These are phyloP conservation scores for Dissophora globulifera DNA, from an alignment of 192 early-diverging fungal species.

Conservation along the genomic window DNA sequence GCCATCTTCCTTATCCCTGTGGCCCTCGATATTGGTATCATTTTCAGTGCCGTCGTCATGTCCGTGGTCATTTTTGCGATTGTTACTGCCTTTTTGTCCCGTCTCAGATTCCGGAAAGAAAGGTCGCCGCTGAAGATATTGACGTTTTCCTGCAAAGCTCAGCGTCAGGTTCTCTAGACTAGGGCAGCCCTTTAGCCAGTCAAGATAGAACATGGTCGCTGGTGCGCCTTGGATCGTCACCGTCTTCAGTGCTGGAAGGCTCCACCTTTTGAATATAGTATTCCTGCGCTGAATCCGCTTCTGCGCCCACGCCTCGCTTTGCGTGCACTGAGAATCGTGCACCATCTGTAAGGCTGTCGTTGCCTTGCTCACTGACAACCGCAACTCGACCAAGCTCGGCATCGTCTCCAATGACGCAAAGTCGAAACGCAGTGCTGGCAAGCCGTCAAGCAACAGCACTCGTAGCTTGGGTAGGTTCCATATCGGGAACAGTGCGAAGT, in stretches of 20 bases:
- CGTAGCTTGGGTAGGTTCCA: constrained; percentile 11
- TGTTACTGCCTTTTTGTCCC: too few species aligned
- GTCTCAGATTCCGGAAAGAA: neutral
- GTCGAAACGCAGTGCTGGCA: constrained; percentile 21
- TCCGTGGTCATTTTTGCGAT: too few species aligned
- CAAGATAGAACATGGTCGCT: constrained; percentile 10
- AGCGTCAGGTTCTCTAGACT: neutral
- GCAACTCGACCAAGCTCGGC: constrained; percentile 1
- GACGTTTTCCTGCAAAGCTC: too few species aligned
- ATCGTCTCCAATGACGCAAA: constrained; percentile 20
- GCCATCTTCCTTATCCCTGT: neutral
- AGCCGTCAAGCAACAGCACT: neutral
- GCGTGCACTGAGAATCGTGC: neutral
- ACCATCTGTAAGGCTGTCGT: neutral
- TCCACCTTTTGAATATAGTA: constrained; percentile 2
- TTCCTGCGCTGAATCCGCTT: neutral
- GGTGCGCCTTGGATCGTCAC: constrained; percentile 6
- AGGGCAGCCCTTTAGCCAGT: constrained; percentile 15
- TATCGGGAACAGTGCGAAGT: neutral
- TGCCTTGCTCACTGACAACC: neutral
- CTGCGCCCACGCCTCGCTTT: neutral
- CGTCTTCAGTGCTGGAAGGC: neutral
- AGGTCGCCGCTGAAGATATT: neutral
- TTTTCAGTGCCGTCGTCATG: too few species aligned
- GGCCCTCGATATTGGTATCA: too few species aligned